phyloP scores from a whole-genome alignment of 2,329 filamentous ascomycete species.

The Hymenoscyphus scutula region DNA sequence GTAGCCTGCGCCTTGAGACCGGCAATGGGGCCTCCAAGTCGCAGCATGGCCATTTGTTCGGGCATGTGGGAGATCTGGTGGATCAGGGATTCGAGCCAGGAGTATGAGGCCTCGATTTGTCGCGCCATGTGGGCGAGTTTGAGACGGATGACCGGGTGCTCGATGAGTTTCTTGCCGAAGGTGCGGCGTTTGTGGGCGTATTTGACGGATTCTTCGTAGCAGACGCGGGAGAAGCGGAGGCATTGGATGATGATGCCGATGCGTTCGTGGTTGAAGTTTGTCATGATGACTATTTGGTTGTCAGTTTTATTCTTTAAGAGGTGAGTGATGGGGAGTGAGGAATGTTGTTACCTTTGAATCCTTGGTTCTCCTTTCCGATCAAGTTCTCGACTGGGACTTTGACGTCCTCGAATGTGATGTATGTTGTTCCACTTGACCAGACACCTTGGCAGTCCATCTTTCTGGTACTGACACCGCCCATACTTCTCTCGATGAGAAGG shows the following conservation, averaged over 20 bases:
- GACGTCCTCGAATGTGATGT: slow-evolving; percentile 97
- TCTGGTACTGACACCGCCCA: slow-evolving; percentile 84
- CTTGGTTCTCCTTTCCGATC: slow-evolving; percentile 96
- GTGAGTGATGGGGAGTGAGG: background rate
- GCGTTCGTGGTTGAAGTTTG: slow-evolving; percentile 99
- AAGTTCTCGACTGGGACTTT: slow-evolving; percentile 99
- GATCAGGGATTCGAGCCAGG: slow-evolving; percentile 93
- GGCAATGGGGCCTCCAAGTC: slow-evolving; percentile 91
- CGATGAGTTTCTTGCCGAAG: slow-evolving; percentile 94
- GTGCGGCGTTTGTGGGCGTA: slow-evolving; percentile 97
- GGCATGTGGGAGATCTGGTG: slow-evolving; percentile 92
- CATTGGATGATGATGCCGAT: slow-evolving; percentile 99
- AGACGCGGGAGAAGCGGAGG: slow-evolving; percentile 90
- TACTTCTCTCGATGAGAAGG: slow-evolving; percentile 83
- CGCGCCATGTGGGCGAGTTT: slow-evolving; percentile 98
- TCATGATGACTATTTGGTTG: slow-evolving; percentile 78
- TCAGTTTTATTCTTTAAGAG: slow-evolving; percentile 14
- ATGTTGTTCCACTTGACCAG: slow-evolving; percentile 92
- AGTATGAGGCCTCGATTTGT: slow-evolving; percentile 95
- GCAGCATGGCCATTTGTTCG: slow-evolving; percentile 92
- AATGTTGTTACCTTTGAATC: slow-evolving; percentile 74
- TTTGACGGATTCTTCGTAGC: slow-evolving; percentile 94
- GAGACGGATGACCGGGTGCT: slow-evolving; percentile 94
- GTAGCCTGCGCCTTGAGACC: slow-evolving; percentile 92
- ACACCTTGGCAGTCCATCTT: slow-evolving; percentile 99